A percentile compares a stretch with the other conserved stretches of the same genome.
Evolutionary conservation across 1,139 yeast species (phyloP).

Genomic region (Suhomyces maxii): DNA sequence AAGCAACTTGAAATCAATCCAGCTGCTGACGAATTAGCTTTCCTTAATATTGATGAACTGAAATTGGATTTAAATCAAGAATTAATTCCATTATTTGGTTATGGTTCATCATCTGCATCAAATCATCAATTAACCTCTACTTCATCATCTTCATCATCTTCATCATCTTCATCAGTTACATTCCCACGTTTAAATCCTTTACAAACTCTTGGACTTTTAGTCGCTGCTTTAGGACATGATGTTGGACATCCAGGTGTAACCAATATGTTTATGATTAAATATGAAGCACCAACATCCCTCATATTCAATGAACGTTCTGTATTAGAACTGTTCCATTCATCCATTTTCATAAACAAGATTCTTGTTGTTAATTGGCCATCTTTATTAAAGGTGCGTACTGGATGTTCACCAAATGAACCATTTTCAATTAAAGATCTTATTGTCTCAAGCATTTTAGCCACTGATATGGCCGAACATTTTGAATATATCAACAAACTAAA

Average conservation of each 20-base stretch:
- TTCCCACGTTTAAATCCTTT: constrained; percentile 35
- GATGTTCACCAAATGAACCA: constrained; percentile 14
- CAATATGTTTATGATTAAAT: constrained; percentile 64
- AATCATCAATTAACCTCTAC: constrained; percentile 43
- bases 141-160: neutral
- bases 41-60: constrained; percentile 10
- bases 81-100: constrained; percentile 10
- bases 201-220: constrained; percentile 59
- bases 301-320: constrained; percentile 67
- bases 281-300: constrained; percentile 65
- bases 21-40: constrained; percentile 23
- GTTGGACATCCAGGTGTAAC: constrained; percentile 96
- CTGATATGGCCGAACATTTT: constrained; percentile 92
- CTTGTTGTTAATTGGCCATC: constrained; percentile 65
- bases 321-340: constrained; percentile 82
- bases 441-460: constrained; percentile 65
- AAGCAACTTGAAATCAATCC: constrained; percentile 37
- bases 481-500: constrained; percentile 60
- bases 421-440: constrained; percentile 32
- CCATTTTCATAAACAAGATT: constrained; percentile 61
- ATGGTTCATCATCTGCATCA: constrained; percentile 25
- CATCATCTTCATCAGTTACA: constrained; percentile 5
- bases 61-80: constrained; percentile 7
- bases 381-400: constrained; percentile 27
- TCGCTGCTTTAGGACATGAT: constrained; percentile 94